Conservation (phyloP, 2,329 filamentous ascomycete genomes). For the Pseudocercospora eumusae region DNA sequence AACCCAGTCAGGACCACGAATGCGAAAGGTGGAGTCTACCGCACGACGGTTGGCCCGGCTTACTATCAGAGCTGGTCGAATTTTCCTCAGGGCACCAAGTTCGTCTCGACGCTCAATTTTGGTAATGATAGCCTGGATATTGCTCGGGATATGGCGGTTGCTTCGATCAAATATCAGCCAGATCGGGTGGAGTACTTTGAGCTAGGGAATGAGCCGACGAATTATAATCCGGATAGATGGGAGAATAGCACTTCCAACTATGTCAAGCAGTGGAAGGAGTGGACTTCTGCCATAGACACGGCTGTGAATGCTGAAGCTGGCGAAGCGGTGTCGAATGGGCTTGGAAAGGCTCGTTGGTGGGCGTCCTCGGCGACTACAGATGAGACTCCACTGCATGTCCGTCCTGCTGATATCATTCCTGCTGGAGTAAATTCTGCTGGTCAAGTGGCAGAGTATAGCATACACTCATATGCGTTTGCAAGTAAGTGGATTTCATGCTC, state of each 20-base stretch:
- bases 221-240: slow-evolving; percentile 33
- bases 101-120: slow-evolving; percentile 37
- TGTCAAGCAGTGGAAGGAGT: slow-evolving; percentile 38
- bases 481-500: slow-evolving; percentile 6
- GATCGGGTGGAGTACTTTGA: slow-evolving; percentile 34
- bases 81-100: slow-evolving; percentile 35
- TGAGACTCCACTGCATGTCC: slow-evolving; percentile 33
- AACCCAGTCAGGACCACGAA: slow-evolving; percentile 33
- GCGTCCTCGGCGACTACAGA: slow-evolving; percentile 38
- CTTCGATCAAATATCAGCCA: slow-evolving; percentile 34
- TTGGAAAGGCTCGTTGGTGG: slow-evolving; percentile 32
- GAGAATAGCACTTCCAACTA: slow-evolving; percentile 33
- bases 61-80: slow-evolving; percentile 39
- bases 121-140: slow-evolving; percentile 36
- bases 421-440: slow-evolving; percentile 31
- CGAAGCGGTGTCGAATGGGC: slow-evolving; percentile 8
- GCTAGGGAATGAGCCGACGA: slow-evolving; percentile 38
- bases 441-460: slow-evolving; percentile 36
- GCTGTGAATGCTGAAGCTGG: slow-evolving; percentile 27
- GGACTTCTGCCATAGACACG: slow-evolving; percentile 32
- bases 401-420: slow-evolving; percentile 36
- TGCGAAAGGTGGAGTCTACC: slow-evolving; percentile 33
- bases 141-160: slow-evolving; percentile 34
- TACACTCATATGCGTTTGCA: slow-evolving; percentile 37
- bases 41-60: slow-evolving; percentile 35